These are phyloP conservation scores for Epichloe aotearoae DNA, from an alignment of 2,329 filamentous ascomycete species.

Conservation along the genomic window DNA sequence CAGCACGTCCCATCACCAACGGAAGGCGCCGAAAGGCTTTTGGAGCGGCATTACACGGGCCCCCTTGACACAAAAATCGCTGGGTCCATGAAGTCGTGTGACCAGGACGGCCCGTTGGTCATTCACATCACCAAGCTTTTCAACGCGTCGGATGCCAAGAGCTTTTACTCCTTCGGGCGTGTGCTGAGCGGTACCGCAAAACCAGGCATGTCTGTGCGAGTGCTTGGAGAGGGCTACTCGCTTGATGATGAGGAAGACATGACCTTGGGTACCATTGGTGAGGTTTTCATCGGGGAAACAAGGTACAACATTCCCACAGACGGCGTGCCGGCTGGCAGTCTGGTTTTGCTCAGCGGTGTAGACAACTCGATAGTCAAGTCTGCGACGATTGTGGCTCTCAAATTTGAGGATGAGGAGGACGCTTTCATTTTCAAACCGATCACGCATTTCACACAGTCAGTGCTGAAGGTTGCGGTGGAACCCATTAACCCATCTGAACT, in stretches of 20 bases:
- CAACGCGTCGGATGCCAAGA: constrained; percentile 78
- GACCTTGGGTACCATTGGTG: constrained; percentile 69
- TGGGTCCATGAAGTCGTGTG: constrained; percentile 64
- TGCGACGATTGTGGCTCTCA: constrained; percentile 73
- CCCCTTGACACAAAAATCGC: constrained; percentile 73
- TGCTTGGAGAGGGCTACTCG: constrained; percentile 90
- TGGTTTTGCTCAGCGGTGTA: constrained; percentile 81
- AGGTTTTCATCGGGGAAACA: constrained; percentile 84
- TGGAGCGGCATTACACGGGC: constrained; percentile 86
- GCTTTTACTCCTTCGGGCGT: constrained; percentile 79
- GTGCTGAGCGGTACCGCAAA: constrained; percentile 85
- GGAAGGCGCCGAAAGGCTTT: constrained; percentile 60
- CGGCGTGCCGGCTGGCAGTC: constrained; percentile 86
- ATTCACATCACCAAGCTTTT: constrained; percentile 89
- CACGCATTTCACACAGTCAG: constrained; percentile 89
- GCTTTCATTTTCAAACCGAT: constrained; percentile 92
- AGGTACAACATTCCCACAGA: constrained; percentile 86
- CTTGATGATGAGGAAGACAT: constrained; percentile 97
- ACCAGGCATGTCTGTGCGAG: constrained; percentile 70
- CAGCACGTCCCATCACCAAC: constrained; percentile 79
- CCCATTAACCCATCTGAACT: constrained; percentile 96
- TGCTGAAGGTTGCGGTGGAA: constrained; percentile 95
- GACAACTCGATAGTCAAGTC: constrained; percentile 98
- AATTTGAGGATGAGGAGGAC: constrained; percentile 75
- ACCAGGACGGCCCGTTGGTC: constrained; percentile 84